phyloP scores from a whole-genome alignment of 805 yeast species.

The Zygosaccharomyces gambellarensis region DNA sequence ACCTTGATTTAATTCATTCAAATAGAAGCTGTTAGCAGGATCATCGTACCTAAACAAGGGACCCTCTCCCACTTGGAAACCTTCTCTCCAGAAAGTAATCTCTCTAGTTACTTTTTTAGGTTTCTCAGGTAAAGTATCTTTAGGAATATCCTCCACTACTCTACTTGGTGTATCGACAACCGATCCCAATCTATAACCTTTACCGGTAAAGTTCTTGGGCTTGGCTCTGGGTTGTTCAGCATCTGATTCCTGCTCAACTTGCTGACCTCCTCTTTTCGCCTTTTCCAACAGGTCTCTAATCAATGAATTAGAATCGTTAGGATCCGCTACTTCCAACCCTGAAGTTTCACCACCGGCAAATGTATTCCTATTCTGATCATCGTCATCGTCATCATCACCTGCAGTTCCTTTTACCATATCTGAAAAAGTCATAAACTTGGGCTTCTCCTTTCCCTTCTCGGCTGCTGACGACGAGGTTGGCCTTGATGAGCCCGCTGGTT shows the following conservation, averaged over 20 bases:
- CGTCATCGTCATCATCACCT: slow-evolving; percentile 41
- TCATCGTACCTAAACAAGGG: slow-evolving; percentile 82
- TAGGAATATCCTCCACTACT: slow-evolving; percentile 37
- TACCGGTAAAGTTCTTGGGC: slow-evolving; percentile 38
- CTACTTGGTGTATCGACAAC: slow-evolving; percentile 32
- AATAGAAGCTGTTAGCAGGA: slow-evolving; percentile 74
- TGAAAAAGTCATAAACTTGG: slow-evolving; percentile 39
- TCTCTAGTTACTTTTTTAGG: slow-evolving; percentile 62
- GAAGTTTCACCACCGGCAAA: slow-evolving; percentile 70
- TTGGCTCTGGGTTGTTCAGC: slow-evolving; percentile 18
- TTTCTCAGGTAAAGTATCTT: slow-evolving; percentile 22
- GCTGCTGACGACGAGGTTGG: slow-evolving; percentile 11
- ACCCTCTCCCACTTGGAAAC: slow-evolving; percentile 94
- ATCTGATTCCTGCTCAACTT: slow-evolving; percentile 33
- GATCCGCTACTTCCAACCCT: slow-evolving; percentile 75
- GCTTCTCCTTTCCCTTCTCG: slow-evolving; percentile 12
- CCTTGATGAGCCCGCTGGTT: slow-evolving; percentile 3
- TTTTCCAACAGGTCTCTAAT: slow-evolving; percentile 58
- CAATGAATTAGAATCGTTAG: slow-evolving; percentile 43
- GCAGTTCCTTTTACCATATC: slow-evolving; percentile 36
- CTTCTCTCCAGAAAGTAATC: slow-evolving; percentile 93
- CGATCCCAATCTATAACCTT: slow-evolving; percentile 41
- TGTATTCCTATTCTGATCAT: slow-evolving; percentile 56
- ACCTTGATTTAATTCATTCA: slow-evolving; percentile 80
- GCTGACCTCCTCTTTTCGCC: slow-evolving; percentile 59